phyloP scores from a whole-genome alignment of 345 rosid species.

The Balakata baccata region DNA sequence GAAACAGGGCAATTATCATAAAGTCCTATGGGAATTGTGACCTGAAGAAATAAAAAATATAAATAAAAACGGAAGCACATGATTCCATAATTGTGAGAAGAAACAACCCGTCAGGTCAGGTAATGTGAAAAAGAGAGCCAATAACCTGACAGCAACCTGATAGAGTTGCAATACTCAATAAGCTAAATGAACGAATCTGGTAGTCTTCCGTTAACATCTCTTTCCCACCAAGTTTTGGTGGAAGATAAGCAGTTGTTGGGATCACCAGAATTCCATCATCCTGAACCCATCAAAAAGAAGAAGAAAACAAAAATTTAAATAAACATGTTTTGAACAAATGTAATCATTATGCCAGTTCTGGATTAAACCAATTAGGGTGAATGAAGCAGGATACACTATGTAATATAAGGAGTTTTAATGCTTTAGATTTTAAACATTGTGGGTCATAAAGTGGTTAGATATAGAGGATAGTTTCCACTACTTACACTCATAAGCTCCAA shows the following conservation, averaged over 20 bases:
- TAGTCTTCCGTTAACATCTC: conserved; percentile 72
- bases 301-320: neutral
- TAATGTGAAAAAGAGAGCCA: conserved; percentile 19
- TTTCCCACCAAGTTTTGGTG: conserved; percentile 84
- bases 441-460: no score
- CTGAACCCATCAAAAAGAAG: conserved; percentile 26
- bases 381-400: neutral
- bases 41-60: conserved; percentile 42
- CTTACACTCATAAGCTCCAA: no score
- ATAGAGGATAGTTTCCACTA: no score
- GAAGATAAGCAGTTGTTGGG: conserved; percentile 70
- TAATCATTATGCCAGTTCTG: neutral
- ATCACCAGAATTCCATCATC: conserved; percentile 87
- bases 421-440: no score
- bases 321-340: neutral
- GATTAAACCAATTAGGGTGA: neutral
- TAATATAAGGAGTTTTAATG: no score
- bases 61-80: neutral
- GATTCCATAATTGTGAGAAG: neutral
- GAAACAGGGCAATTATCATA: conserved; percentile 74
- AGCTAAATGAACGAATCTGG: conserved; percentile 50
- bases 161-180: conserved; percentile 82
- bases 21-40: conserved; percentile 65
- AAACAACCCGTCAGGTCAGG: neutral
- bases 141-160: conserved; percentile 98